Evolutionary conservation across 2,329 filamentous ascomycete species (phyloP).

Genomic region (Sporothrix inflata): DNA sequence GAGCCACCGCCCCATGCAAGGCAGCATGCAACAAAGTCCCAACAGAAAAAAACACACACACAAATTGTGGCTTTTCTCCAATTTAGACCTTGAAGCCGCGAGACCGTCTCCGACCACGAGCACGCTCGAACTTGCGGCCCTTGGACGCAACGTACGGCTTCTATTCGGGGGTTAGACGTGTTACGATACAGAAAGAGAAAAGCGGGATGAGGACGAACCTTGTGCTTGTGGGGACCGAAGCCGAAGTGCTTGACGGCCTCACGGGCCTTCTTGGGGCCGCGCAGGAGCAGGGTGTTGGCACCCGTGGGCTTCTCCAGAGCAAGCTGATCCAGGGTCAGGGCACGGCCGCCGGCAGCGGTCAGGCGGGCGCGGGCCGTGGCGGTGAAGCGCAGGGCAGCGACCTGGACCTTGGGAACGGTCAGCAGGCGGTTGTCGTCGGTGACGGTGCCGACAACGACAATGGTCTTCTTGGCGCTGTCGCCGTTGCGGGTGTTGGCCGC

Average conservation of each 20-base stretch:
- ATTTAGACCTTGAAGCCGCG: constrained; percentile 99
- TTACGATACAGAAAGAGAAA: no score
- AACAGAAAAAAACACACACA: background rate
- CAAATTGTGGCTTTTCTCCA: background rate
- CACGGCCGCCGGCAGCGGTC: constrained; percentile 89
- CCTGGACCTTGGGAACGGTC: constrained; percentile 85
- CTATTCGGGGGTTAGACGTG: constrained; percentile 40
- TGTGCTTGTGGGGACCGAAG: constrained; percentile 96
- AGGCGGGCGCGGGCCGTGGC: constrained; percentile 94
- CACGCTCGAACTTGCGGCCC: constrained; percentile 99
- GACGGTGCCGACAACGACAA: constrained; percentile 92
- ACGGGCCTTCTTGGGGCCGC: constrained; percentile 96
- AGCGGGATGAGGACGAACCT: constrained; percentile 43
- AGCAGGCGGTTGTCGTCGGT: constrained; percentile 97
- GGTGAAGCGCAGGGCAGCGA: constrained; percentile 96
- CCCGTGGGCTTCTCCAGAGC: constrained; percentile 93
- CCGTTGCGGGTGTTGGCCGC: constrained; percentile 68
- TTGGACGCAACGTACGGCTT: constrained; percentile 98
- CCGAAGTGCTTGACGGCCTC: constrained; percentile 99
- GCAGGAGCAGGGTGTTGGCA: constrained; percentile 94
- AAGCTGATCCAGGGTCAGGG: constrained; percentile 94
- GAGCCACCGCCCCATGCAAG: background rate
- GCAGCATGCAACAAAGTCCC: constrained; percentile 18
- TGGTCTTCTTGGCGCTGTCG: constrained; percentile 73
- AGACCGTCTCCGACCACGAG: constrained; percentile 97